Base-by-base conservation (phyloP, 768 basidiomycete genomes). In the Phlebiopsis flavidoalba region DNA sequence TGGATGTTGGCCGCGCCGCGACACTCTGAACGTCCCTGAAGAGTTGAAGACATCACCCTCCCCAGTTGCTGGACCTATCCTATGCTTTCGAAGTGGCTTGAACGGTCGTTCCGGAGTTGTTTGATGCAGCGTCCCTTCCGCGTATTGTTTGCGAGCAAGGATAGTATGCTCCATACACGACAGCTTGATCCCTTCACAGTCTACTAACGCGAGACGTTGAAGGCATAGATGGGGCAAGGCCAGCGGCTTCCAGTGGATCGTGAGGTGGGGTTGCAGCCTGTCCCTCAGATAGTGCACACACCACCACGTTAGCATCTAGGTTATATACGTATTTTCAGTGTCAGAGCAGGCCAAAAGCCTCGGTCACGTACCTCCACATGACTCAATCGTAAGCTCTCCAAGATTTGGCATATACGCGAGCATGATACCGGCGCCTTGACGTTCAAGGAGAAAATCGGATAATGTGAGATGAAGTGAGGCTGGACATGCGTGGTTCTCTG, bases 351-450 rank as follows among this genome's bases (percentile, higher is more conserved):
- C 12, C 35, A 53, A 8, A 15, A 19, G 11, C 12, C 10, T 33
- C 1, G 14, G 8, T 37, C 10, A 55, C 54, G 22, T 31, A 55
- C 54, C 54, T 17, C 12, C 45, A 37, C 54, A 55, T 24, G 36
- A 40, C 37, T 55, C 54, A 14, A 55, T 22, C 7, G 54, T 45
- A 37, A 55, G 54, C 12, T 45, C 21, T 14, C 43, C 37, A 14
- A 55, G n/a, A n/a, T 43, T 43, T 36, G 40, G 54, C 54, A 55
- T 55, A 21, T 55, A 55, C 5, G 37, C 54, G 7, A 55, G 54
- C 54, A 55, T 55, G 3, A 24, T 40, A 14, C 21, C 17, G 3
- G 26, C 24, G 22, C 21, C 43, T 35, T 22, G 19, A 21, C 36
- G 54, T 8, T 55, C 54, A 8, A 55, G 22, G n/a, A 36, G 54